Conservation (phyloP, 176 grass and related monocot species). For the Leersia perrieri region DNA sequence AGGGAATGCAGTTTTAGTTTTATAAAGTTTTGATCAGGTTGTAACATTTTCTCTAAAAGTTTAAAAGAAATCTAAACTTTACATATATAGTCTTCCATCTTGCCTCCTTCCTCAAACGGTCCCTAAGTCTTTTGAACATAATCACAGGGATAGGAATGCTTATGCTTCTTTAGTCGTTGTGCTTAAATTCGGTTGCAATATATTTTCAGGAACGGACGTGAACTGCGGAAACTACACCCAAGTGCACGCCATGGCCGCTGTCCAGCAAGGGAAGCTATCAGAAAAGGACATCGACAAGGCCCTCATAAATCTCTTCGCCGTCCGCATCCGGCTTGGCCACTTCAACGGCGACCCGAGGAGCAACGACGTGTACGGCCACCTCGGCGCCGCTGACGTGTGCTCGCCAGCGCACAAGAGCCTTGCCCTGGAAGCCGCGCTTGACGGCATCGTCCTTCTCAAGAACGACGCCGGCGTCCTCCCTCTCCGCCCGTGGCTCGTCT, state of each 20-base stretch:
- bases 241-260: conserved; percentile 47
- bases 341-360: conserved; percentile 63
- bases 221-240: conserved; percentile 58
- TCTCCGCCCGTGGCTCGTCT: conserved; percentile 2
- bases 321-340: conserved; percentile 63
- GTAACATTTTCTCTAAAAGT: too few relatives aligned
- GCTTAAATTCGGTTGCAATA: too few relatives aligned
- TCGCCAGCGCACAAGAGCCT: conserved; percentile 44
- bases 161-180: too few relatives aligned
- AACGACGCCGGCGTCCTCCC: conserved; percentile 49
- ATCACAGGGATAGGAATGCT: too few relatives aligned
- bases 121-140: too few relatives aligned
- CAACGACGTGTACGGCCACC: conserved; percentile 26
- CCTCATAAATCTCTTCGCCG: conserved; percentile 49
- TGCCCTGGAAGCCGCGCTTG: conserved; percentile 55
- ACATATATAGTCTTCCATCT: too few relatives aligned
- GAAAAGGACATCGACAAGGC: conserved; percentile 64
- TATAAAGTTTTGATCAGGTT: too few relatives aligned
- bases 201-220: conserved; percentile 58
- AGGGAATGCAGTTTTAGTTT: too few relatives aligned
- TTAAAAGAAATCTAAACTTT: too few relatives aligned
- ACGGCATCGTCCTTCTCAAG: conserved; percentile 80
- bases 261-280: conserved; percentile 37
- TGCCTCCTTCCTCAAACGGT: too few relatives aligned
- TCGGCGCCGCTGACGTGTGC: conserved; percentile 48